Conservation (phyloP, 306 rosid genomes). For the Trifolium dubium region DNA sequence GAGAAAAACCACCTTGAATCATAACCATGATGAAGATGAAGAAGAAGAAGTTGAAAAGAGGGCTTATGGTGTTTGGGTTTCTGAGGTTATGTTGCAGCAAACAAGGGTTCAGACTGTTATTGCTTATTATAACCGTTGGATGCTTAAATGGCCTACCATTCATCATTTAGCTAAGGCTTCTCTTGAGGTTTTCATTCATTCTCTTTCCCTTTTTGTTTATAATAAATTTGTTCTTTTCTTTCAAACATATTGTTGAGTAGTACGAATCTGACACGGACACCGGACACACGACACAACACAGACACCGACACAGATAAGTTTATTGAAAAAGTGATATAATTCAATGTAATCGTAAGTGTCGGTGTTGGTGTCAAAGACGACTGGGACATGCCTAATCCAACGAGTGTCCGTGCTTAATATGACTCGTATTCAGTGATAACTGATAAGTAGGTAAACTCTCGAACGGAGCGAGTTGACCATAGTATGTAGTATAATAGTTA, state of each 20-base stretch:
- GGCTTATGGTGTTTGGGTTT: constrained; percentile 90
- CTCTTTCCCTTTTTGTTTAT: background rate
- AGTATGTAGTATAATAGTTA: too few species aligned
- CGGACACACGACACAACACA: too few species aligned
- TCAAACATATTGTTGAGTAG: background rate
- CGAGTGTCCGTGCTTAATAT: too few species aligned
- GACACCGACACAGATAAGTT: too few species aligned
- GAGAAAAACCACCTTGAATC: constrained; percentile 50
- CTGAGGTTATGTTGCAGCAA: constrained; percentile 90
- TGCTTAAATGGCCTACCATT: constrained; percentile 84
- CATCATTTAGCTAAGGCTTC: constrained; percentile 74
- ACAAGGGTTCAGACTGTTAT: constrained; percentile 90
- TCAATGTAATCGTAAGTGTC: too few species aligned
- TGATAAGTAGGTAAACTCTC: too few species aligned
- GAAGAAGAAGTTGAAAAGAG: constrained; percentile 48
- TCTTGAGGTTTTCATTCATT: constrained; percentile 58
- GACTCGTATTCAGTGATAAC: too few species aligned
- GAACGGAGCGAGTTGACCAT: too few species aligned
- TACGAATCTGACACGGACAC: too few species aligned
- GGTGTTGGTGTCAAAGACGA: too few species aligned
- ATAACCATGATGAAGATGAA: constrained; percentile 35
- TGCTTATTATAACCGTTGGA: constrained; percentile 76
- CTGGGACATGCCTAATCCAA: too few species aligned
- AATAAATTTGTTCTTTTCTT: background rate
- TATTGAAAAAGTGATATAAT: too few species aligned